Evolutionary conservation across 306 rosid genomes (phyloP).

Genomic region (Carpinus fangiana): DNA sequence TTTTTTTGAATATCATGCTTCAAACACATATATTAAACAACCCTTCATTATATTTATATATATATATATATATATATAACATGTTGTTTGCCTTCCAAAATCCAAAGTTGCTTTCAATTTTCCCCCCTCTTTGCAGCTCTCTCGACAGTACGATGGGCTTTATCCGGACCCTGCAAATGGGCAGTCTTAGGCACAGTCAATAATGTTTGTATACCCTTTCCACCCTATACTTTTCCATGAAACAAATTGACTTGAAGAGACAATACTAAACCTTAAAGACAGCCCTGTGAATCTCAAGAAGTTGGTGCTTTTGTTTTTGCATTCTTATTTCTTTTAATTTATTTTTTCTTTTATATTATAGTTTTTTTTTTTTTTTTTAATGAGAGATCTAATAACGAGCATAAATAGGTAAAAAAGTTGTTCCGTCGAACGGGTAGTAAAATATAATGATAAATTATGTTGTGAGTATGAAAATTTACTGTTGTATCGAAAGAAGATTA

Average conservation of each 20-base stretch:
- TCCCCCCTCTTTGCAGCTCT: conserved; percentile 19
- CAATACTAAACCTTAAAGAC: conserved; percentile 37
- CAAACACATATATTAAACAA: not conserved
- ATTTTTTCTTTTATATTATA: too few species aligned
- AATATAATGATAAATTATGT: too few species aligned
- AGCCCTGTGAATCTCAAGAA: conserved; percentile 28
- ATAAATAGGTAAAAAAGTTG: too few species aligned
- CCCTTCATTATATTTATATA: not conserved
- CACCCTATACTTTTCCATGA: conserved; percentile 29
- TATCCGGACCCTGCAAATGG: conserved; percentile 29
- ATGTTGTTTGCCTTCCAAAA: conserved; percentile 29
- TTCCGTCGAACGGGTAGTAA: too few species aligned
- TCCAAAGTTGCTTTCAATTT: conserved; percentile 28
- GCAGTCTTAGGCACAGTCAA: conserved; percentile 30
- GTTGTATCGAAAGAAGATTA: too few species aligned
- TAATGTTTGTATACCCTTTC: conserved; percentile 38
- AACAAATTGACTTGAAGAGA: conserved; percentile 42
- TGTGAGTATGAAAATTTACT: too few species aligned
- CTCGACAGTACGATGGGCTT: conserved; percentile 31
- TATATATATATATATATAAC: not conserved
- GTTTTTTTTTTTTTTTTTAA: too few species aligned
- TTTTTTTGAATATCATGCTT: conserved; percentile 31
- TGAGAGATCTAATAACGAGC: too few species aligned
- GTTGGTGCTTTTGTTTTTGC: not conserved
- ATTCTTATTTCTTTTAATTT: too few species aligned